Evolutionary conservation across 192 early-diverging fungal species (phyloP).

Genomic region (Funneliformis geosporum): DNA sequence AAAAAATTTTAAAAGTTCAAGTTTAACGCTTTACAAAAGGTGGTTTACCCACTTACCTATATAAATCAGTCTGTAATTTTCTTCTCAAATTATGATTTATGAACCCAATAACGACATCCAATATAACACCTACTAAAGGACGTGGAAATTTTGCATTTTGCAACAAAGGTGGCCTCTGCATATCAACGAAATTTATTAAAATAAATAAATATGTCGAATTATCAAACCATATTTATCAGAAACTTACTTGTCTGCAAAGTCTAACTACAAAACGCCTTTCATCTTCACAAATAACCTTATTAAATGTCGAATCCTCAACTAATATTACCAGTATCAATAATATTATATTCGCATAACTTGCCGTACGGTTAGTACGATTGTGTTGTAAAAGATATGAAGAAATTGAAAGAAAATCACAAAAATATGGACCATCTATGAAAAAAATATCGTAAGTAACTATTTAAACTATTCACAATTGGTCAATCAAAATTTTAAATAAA

Average conservation of each 20-base stretch:
- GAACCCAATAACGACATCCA: constrained; percentile 53
- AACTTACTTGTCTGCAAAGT: constrained; percentile 44
- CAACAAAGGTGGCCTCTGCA: constrained; percentile 49
- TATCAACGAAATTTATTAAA: constrained; percentile 16
- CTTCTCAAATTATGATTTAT: constrained; percentile 60
- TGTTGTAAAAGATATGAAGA: constrained; percentile 55
- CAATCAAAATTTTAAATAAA: background rate
- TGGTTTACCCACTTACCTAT: constrained; percentile 36
- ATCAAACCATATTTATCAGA: constrained; percentile 23
- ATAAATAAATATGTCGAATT: constrained; percentile 4
- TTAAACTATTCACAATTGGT: background rate
- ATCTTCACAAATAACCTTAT: constrained; percentile 40
- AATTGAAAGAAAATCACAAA: constrained; percentile 49
- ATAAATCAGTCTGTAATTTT: constrained; percentile 51
- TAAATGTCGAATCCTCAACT: constrained; percentile 44
- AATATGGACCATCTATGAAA: background rate
- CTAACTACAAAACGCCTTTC: constrained; percentile 18
- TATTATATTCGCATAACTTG: constrained; percentile 49
- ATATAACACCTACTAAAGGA: constrained; percentile 42
- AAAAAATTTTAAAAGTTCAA: background rate
- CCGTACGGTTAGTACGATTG: constrained; percentile 44
- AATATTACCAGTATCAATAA: constrained; percentile 48
- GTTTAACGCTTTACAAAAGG: background rate
- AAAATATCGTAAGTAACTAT: background rate
- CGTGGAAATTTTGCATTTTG: constrained; percentile 43